A percentile compares a stretch with the other conserved stretches of the same genome.
Conservation (phyloP, 495 filamentous ascomycete genomes). For the Xylaria curta region DNA sequence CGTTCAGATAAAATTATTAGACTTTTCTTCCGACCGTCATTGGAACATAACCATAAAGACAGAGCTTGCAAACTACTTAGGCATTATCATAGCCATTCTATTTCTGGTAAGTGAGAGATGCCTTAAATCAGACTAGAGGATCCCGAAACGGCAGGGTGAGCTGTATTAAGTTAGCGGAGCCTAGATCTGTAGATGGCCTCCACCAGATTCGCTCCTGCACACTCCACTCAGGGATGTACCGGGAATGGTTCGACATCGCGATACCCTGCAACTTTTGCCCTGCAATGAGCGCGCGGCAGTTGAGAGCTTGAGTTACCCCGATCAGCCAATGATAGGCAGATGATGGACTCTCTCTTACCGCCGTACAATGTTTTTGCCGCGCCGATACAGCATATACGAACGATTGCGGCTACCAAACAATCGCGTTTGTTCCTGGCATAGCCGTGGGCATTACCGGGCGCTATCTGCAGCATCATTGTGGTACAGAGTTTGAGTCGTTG, state of each 20-base stretch:
- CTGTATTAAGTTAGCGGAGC: slow-evolving; percentile 3
- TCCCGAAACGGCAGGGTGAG: too few species aligned
- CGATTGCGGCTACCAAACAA: neutral
- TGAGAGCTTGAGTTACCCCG: neutral
- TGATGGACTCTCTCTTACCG: neutral
- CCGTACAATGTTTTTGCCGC: slow-evolving; percentile 15
- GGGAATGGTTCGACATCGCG: neutral
- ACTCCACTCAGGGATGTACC: neutral
- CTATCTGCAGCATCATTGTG: slow-evolving; percentile 2
- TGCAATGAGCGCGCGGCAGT: slow-evolving; percentile 16
- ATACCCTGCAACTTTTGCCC: neutral
- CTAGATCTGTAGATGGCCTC: slow-evolving; percentile 3
- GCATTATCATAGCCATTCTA: neutral
- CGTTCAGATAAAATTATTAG: neutral
- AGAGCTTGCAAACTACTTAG: neutral
- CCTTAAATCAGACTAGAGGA: neutral
- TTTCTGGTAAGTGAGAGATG: neutral
- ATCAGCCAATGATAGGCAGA: slow-evolving; percentile 13
- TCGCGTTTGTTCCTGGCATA: neutral
- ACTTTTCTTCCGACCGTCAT: neutral
- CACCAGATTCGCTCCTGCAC: neutral
- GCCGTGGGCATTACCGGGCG: neutral
- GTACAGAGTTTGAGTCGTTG: neutral
- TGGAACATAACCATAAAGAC: neutral
- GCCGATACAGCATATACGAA: neutral